Evolutionary conservation across 1,284 basidiomycete species (phyloP), one percentile per base, ranked within the genome.

Genomic region (Rhizoctonia solani): DNA sequence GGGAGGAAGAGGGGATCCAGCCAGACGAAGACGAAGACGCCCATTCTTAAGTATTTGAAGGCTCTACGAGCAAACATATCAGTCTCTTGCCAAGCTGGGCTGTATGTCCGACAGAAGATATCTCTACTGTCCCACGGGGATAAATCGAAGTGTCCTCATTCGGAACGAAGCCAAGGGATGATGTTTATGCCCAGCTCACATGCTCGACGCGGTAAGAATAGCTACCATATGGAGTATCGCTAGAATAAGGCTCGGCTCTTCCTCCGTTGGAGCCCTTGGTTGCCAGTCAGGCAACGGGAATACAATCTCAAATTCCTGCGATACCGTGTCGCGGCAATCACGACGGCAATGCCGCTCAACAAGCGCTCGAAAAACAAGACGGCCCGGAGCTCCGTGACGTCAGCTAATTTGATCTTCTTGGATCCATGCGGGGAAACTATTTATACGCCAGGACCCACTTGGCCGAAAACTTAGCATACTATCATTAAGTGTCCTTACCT

Each of bases 11-110:
- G 25, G 41, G 56, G 19, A 23, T 27, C 49, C 50, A 66, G n/a
- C n/a, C n/a, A 66, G 61, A 66, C 61, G 61, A 66, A 66, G 61
- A 34, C 61, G 39, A 30, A 65, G 61, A 32, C 13, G 6, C 13
- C 25, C 50, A 27, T 66, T 66, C 61, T 66, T 66, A 66, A 54
- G 50, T 66, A 66, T 66, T 54, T 52, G 16, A 54, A 54, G 44
- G 5, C 19, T 9, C 32, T 29, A 25, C n/a, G 2, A 9, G 19
- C 23, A 32, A 42, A 42, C 59, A 19, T 30, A 41, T 25, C 8
- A 53, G 21, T 14, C 23, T 34, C 16, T 47, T 50, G 39, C 61
- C 61, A 66, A 66, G 61, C 39, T 54, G 21, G 52, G 61, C 25
- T 8, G 21, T n/a, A 66, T 46, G 41, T 66, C 61, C 61, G 61